phyloP scores from a whole-genome alignment of 345 rosid genomes.

The Ceriops zippeliana region DNA sequence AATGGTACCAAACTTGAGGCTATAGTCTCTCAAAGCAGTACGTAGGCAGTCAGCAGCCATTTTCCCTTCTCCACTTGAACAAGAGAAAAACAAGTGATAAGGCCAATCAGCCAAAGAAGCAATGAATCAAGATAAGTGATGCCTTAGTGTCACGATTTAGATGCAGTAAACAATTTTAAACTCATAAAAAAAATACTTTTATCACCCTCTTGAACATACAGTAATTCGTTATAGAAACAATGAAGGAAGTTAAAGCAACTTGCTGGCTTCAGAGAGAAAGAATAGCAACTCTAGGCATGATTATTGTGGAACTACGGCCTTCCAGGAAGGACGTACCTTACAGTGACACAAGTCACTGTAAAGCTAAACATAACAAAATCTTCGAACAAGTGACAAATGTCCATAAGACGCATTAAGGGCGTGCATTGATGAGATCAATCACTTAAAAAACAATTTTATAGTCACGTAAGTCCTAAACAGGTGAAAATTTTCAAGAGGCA shows the following conservation, averaged over 20 bases:
- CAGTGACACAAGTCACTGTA: too few species aligned
- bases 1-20: constrained; percentile 86
- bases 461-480: too few species aligned
- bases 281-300: background rate
- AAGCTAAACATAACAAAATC: too few species aligned
- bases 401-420: too few species aligned
- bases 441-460: too few species aligned
- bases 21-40: constrained; percentile 73
- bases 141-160: background rate
- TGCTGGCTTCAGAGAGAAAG: background rate
- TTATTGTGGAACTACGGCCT: background rate
- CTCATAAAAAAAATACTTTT: background rate
- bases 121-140: background rate
- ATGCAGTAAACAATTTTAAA: background rate
- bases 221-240: background rate
- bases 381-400: too few species aligned
- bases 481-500: background rate
- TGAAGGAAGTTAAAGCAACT: background rate
- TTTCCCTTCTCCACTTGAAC: constrained; percentile 77
- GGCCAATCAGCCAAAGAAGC: constrained; percentile 5
- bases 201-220: background rate
- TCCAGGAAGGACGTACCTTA: too few species aligned
- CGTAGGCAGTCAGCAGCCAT: constrained; percentile 82
- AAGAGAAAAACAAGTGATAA: constrained; percentile 18
- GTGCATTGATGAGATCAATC: too few species aligned